Evolutionary conservation across 208 protist species (phyloP).

Genomic region (Trypanosoma brucei): DNA sequence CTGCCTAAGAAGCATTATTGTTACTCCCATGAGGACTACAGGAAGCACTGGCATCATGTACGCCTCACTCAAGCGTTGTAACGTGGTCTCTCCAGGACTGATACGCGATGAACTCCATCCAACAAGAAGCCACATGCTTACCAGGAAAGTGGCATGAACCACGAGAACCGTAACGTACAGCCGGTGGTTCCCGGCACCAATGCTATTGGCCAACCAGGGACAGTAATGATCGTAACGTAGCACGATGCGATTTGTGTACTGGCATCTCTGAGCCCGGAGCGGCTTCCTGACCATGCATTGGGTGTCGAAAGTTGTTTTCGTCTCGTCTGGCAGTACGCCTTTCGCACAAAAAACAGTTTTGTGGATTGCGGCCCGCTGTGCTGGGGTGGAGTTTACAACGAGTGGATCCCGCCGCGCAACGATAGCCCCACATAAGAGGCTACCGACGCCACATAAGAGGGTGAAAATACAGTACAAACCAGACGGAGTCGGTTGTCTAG

Average conservation of each 20-base stretch:
- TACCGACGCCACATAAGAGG: background rate
- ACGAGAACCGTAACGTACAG: constrained; percentile 38
- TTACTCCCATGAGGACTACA: constrained; percentile 33
- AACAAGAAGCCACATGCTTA: constrained; percentile 1
- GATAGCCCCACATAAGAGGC: background rate
- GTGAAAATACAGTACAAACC: background rate
- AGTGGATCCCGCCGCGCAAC: background rate
- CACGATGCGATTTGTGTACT: constrained; percentile 45
- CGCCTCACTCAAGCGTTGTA: constrained; percentile 38
- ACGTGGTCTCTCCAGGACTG: background rate
- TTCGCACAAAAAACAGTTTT: constrained; percentile 29
- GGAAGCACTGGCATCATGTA: constrained; percentile 52
- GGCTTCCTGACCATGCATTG: constrained; percentile 71
- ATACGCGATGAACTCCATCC: background rate
- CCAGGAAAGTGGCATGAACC: constrained; percentile 22
- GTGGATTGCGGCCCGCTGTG: constrained; percentile 62
- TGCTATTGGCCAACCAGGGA: constrained; percentile 42
- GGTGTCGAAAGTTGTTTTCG: constrained; percentile 42
- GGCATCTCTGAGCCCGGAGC: constrained; percentile 73
- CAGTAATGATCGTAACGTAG: constrained; percentile 82
- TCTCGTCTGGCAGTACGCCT: constrained; percentile 26
- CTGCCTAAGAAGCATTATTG: constrained; percentile 33
- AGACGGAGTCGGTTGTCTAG: background rate
- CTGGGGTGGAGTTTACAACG: constrained; percentile 15
- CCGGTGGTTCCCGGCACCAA: constrained; percentile 78